Evolutionary conservation across 345 rosid species (phyloP), one percentile per base, ranked within the genome.

Genomic region (Rhizophora apiculata): DNA sequence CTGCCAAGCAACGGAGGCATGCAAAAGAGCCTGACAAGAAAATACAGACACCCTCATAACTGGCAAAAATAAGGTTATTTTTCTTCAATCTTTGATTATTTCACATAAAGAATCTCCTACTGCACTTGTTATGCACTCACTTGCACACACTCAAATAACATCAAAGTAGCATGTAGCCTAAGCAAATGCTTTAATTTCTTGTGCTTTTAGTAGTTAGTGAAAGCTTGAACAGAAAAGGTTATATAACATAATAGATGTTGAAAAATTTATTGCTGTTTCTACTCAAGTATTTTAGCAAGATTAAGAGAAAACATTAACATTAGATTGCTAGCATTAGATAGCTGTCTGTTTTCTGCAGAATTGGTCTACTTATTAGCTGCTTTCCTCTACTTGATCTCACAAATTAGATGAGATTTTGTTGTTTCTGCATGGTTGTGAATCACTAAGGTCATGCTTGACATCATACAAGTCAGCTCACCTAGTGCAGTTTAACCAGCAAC

Each of bases 1-100:
- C 75, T 88, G 84, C 75, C 89, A 79, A 24, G 90, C 85, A 85
- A 94, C 87, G 79, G 90, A 91, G 21, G 98, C 96, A 83, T 94
- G 98, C 69, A 94, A 79, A 81, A 94, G 96, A 76, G 98, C 97
- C 98, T 94, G 84, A 65, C 59, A 66, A 34, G 37, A 63, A 8
- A 30, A 16, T 39, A 56, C 6, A 53, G 31, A 18, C 27, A 16
- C 39, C 18, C 21, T 30, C 58, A 4, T 8, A 29, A 66, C 15
- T 4, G 16, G n/a, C 21, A 26, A 31, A 10, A 58, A 26, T 57
- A 56, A 24, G 8, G 19, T 70, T 11, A n/a, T 55, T 3, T 11
- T 30, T 8, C 53, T 11, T 54, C 19, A 31, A 62, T 32, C 13
- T 19, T 36, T 13, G 43, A 5, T 22, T 32, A 20, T 1, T 32